These are phyloP conservation scores for Saccharomycopsis oosterbeekiorum DNA, from an alignment of 805 yeast species.

Conservation along the genomic window DNA sequence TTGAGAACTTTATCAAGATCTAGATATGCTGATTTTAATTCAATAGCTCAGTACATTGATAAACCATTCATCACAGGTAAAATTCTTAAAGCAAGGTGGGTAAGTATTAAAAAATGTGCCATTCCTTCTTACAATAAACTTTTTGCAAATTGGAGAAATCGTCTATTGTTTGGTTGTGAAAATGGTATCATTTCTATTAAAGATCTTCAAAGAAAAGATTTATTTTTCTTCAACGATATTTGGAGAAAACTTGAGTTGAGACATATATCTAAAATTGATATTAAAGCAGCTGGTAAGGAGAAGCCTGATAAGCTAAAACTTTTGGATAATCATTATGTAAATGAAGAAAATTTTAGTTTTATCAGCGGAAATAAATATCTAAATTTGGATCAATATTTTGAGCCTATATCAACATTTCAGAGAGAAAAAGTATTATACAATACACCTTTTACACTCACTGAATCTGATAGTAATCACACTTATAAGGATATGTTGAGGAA, in stretches of 20 bases:
- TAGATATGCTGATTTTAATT: not conserved
- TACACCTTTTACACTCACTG: not conserved
- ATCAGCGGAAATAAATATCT: constrained; percentile 22
- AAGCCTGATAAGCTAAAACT: constrained; percentile 21
- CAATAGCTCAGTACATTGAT: constrained; percentile 19
- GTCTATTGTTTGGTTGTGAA: constrained; percentile 49
- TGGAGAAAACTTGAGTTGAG: constrained; percentile 40
- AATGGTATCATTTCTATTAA: constrained; percentile 40
- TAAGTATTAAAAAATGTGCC: constrained; percentile 43
- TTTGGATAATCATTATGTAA: constrained; percentile 35
- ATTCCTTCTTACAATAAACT: constrained; percentile 18
- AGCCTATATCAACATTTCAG: constrained; percentile 52
- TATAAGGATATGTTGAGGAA: not conserved
- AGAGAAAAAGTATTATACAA: constrained; percentile 36
- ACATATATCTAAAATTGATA: not conserved
- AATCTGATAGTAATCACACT: not conserved
- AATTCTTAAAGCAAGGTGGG: constrained; percentile 58
- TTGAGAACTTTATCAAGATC: constrained; percentile 8
- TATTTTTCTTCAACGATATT: constrained; percentile 41
- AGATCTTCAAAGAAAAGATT: constrained; percentile 42
- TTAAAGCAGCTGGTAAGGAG: constrained; percentile 2
- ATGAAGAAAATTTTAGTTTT: constrained; percentile 37
- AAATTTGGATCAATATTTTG: constrained; percentile 30
- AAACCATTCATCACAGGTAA: constrained; percentile 29
- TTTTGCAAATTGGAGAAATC: constrained; percentile 50